Percentiles rank a stretch among this genome's conserved stretches.
These are phyloP conservation scores for Podaxis mareebaensis DNA, from an alignment of 768 basidiomycete genomes.

Conservation along the genomic window DNA sequence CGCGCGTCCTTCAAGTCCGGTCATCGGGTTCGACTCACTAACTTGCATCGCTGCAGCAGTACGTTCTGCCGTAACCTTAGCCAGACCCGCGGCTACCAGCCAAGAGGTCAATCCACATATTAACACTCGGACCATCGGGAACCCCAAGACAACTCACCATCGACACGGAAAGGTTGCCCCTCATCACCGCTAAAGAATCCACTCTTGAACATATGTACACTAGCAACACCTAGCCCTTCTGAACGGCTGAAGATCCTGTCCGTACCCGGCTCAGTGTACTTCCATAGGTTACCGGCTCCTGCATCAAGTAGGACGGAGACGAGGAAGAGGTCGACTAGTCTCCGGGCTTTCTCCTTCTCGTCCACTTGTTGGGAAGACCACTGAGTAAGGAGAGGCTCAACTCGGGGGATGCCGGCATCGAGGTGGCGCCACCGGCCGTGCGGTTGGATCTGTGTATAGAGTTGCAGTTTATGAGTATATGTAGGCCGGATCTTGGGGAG, in stretches of 20 bases:
- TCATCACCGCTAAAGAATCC: slow-evolving; percentile 79
- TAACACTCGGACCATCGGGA: neutral
- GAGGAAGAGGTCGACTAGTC: slow-evolving; percentile 86
- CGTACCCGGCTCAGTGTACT: slow-evolving; percentile 62
- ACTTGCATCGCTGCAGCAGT: slow-evolving; percentile 81
- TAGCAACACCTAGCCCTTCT: slow-evolving; percentile 88
- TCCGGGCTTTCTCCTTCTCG: slow-evolving; percentile 60
- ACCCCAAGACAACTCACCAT: slow-evolving; percentile 56
- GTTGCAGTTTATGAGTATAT: neutral
- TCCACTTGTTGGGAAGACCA: slow-evolving; percentile 54
- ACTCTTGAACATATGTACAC: slow-evolving; percentile 81
- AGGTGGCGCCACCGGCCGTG: slow-evolving; percentile 92
- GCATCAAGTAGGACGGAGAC: slow-evolving; percentile 94
- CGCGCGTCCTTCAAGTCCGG: slow-evolving; percentile 86
- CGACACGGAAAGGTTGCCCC: slow-evolving; percentile 68
- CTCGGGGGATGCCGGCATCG: slow-evolving; percentile 50
- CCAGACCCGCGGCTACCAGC: slow-evolving; percentile 65
- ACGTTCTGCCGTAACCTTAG: slow-evolving; percentile 57
- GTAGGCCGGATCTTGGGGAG: neutral
- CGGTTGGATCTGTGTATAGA: slow-evolving; percentile 66
- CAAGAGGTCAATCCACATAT: neutral
- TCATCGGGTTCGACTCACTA: slow-evolving; percentile 75
- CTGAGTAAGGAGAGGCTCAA: slow-evolving; percentile 57
- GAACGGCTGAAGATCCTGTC: slow-evolving; percentile 61
- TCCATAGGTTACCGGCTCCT: slow-evolving; percentile 86